Conservation (phyloP, 139 green algal genomes). For the Chlorella sp. region DNA sequence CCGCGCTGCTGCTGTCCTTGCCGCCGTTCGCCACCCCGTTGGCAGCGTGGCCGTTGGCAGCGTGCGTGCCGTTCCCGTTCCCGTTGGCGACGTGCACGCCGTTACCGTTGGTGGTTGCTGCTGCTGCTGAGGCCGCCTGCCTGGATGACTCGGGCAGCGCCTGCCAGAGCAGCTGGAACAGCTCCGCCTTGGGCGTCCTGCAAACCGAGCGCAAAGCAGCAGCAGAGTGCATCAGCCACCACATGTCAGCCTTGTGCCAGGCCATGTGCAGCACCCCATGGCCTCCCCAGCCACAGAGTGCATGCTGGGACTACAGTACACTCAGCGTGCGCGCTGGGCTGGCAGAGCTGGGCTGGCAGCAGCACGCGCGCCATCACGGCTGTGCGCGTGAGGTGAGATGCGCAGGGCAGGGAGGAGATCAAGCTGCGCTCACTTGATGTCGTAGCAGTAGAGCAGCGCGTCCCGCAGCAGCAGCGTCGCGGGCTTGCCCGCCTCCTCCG, state of each 20-base stretch:
- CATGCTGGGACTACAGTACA: too few species aligned
- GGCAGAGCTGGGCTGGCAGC: too few species aligned
- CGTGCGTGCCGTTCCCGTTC: background rate
- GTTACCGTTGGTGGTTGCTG: conserved; percentile 4
- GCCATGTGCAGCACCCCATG: too few species aligned
- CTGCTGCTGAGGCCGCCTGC: background rate
- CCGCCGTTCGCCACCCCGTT: too few species aligned
- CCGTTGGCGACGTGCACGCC: background rate
- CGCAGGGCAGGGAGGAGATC: too few species aligned
- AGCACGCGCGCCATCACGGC: too few species aligned
- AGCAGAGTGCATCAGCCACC: too few species aligned
- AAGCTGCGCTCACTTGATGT: conserved; percentile 67
- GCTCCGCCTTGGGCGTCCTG: conserved; percentile 8
- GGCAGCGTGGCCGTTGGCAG: background rate
- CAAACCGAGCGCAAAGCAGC: background rate
- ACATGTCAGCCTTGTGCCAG: too few species aligned
- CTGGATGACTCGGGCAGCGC: background rate
- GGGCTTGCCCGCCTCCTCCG: background rate
- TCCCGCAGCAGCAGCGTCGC: conserved; percentile 42
- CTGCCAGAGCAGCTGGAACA: conserved; percentile 1
- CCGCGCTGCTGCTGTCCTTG: too few species aligned
- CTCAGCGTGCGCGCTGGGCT: too few species aligned
- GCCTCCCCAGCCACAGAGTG: too few species aligned
- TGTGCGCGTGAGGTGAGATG: too few species aligned
- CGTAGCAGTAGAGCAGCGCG: conserved; percentile 66